These are phyloP conservation scores for Plasmodium gallinaceum DNA, from an alignment of 169 alveolate genomes.

Conservation along the genomic window DNA sequence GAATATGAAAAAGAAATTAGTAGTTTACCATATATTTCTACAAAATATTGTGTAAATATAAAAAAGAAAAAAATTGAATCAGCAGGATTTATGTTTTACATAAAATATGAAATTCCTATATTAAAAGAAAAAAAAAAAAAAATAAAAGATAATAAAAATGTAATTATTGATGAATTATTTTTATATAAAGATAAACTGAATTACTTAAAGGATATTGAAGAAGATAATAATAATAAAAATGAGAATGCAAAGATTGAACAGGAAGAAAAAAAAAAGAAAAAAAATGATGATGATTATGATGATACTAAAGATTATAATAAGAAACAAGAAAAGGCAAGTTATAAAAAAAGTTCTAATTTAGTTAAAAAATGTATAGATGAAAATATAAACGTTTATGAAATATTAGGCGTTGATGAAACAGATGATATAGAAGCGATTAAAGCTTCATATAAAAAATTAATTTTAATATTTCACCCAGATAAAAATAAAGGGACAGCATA, in stretches of 20 bases:
- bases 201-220: constrained; percentile 16
- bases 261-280: constrained; percentile 14
- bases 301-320: constrained; percentile 32
- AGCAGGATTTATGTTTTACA: constrained; percentile 85
- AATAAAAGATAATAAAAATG: constrained; percentile 11
- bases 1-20: constrained; percentile 18
- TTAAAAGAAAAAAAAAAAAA: constrained; percentile 27
- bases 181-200: constrained; percentile 68
- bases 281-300: constrained; percentile 2
- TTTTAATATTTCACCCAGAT: constrained; percentile 86
- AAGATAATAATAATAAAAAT: background rate
- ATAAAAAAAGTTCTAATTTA: constrained; percentile 61
- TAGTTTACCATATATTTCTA: constrained; percentile 8
- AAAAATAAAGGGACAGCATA: constrained; percentile 75
- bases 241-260: background rate
- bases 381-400: constrained; percentile 82
- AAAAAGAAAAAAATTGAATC: constrained; percentile 78
- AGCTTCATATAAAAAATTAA: constrained; percentile 81
- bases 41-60: constrained; percentile 22
- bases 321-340: constrained; percentile 28
- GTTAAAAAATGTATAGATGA: constrained; percentile 81
- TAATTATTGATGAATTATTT: constrained; percentile 48
- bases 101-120: constrained; percentile 74
- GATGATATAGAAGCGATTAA: constrained; percentile 81
- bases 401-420: constrained; percentile 82